These are phyloP conservation scores for Malus sylvestris DNA, from an alignment of 306 rosid species.

Conservation along the genomic window DNA sequence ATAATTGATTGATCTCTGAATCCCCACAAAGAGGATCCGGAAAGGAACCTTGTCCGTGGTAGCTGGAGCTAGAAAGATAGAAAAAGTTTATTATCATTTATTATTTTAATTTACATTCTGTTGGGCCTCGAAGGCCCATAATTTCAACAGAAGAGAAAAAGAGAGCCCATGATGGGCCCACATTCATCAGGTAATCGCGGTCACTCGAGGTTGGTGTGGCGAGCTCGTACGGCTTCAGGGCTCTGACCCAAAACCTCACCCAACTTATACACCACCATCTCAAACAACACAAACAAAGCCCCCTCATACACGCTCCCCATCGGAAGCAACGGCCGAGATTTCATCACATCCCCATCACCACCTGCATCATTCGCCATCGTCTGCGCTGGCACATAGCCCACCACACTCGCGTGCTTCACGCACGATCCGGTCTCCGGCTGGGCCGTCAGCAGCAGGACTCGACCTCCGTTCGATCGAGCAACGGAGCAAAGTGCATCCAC, in stretches of 20 bases:
- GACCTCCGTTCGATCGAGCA: conserved; percentile 55
- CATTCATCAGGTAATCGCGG: not conserved
- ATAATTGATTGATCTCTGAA: too few relatives aligned
- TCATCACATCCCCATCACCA: conserved; percentile 24
- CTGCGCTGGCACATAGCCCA: conserved; percentile 78
- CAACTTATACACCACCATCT: conserved; percentile 70
- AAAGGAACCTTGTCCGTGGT: too few relatives aligned
- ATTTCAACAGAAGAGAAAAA: not conserved
- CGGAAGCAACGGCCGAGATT: conserved; percentile 66
- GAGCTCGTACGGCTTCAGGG: conserved; percentile 67
- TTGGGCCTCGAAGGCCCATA: not conserved
- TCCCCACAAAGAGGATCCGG: too few relatives aligned
- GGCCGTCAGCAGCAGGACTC: conserved; percentile 72
- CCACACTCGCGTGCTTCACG: conserved; percentile 48
- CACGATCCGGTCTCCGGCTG: conserved; percentile 79
- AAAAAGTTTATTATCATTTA: too few relatives aligned
- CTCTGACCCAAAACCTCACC: conserved; percentile 57
- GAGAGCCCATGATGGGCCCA: not conserved
- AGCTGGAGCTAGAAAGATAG: not conserved
- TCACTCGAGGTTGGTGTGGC: conserved; percentile 84
- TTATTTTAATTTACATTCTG: too few relatives aligned
- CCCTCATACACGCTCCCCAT: conserved; percentile 96
- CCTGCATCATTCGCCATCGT: conserved; percentile 85
- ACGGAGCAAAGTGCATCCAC: conserved; percentile 70
- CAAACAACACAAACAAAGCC: conserved; percentile 80